These are phyloP conservation scores for Collybiopsis luxurians DNA, from an alignment of 768 basidiomycete species.

Conservation along the genomic window DNA sequence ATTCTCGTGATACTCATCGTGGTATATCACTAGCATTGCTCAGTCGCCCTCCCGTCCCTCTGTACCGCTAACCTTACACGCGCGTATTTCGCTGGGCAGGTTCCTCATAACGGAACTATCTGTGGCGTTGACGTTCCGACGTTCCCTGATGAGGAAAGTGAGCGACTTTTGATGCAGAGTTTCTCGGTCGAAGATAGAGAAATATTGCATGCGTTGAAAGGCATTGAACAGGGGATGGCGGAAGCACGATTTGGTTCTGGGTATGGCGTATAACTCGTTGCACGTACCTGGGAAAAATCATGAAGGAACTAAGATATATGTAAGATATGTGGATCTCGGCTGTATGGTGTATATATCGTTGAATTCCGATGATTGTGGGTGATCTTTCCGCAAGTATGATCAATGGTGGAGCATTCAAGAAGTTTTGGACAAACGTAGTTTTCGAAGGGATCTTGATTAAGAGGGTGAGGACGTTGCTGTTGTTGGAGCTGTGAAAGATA, in stretches of 20 bases:
- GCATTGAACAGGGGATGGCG: neutral
- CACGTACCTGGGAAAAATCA: too few species aligned
- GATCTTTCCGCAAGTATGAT: too few species aligned
- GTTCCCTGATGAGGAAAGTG: conserved; percentile 10
- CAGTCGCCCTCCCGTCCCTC: conserved; percentile 5
- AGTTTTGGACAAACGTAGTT: too few species aligned
- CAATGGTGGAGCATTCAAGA: too few species aligned
- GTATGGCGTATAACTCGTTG: neutral
- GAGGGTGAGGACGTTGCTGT: too few species aligned
- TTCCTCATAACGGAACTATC: conserved; percentile 12
- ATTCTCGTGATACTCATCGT: neutral
- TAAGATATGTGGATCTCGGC: too few species aligned
- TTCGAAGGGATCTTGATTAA: too few species aligned
- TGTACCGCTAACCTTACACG: conserved; percentile 9
- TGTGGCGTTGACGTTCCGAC: conserved; percentile 10
- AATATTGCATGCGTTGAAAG: conserved; percentile 3
- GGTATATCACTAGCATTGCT: conserved; percentile 8
- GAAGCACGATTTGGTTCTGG: neutral
- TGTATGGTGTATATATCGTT: too few species aligned
- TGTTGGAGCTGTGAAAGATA: too few species aligned
- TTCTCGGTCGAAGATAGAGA: neutral
- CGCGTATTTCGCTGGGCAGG: conserved; percentile 10
- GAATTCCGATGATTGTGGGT: too few species aligned
- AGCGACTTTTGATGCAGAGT: neutral
- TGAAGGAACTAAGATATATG: too few species aligned